These are phyloP conservation scores for Mycena filopes DNA, from an alignment of 768 basidiomycete species.

Conservation along the genomic window DNA sequence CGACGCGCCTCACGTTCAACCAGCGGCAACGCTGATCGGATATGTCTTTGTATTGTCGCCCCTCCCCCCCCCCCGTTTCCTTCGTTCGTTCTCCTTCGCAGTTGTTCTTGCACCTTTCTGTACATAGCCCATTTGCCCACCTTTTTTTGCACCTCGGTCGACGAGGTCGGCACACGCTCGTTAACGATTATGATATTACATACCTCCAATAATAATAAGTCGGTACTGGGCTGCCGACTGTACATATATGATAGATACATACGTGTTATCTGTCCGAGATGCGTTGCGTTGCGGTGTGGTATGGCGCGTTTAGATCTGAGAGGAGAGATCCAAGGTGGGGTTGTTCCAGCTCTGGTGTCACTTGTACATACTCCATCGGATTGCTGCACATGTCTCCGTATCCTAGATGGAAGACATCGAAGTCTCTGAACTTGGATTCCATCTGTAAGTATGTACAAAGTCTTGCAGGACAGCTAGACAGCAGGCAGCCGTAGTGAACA, in stretches of 20 bases:
- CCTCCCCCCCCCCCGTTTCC: not conserved
- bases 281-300: too few relatives aligned
- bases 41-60: not conserved
- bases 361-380: too few relatives aligned
- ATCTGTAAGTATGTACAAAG: too few relatives aligned
- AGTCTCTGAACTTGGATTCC: too few relatives aligned
- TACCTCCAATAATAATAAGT: slow-evolving; percentile 17
- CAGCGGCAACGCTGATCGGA: slow-evolving; percentile 39
- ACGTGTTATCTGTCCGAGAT: not conserved
- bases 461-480: too few relatives aligned
- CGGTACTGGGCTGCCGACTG: slow-evolving; percentile 23
- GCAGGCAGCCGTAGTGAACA: too few relatives aligned
- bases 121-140: slow-evolving; percentile 17
- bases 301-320: too few relatives aligned
- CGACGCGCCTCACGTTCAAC: slow-evolving; percentile 48
- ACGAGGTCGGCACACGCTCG: slow-evolving; percentile 14
- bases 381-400: too few relatives aligned
- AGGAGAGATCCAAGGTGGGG: too few relatives aligned
- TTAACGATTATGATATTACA: slow-evolving; percentile 10
- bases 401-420: too few relatives aligned
- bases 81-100: slow-evolving; percentile 1
- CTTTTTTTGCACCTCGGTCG: slow-evolving; percentile 5
- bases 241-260: not conserved
- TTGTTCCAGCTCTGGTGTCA: too few relatives aligned
- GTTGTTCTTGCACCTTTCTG: slow-evolving; percentile 4